Percentiles rank a stretch among this genome's conserved stretches.
Evolutionary conservation across 768 basidiomycete species (phyloP).

Genomic region (Phallus indusiatus): DNA sequence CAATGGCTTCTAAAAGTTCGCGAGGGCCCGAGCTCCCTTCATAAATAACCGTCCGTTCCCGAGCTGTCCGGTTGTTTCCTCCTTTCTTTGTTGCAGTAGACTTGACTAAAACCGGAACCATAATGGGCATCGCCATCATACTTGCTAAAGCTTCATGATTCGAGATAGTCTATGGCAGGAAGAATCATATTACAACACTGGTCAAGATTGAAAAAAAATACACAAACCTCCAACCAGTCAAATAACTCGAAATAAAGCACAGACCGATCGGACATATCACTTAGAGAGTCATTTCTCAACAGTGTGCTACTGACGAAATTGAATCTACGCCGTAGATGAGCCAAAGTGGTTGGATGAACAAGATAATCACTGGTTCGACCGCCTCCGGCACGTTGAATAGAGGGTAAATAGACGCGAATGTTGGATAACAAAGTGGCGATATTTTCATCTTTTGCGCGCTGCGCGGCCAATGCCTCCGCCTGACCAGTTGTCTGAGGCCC

Average conservation of each 20-base stretch:
- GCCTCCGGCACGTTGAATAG: slow-evolving; percentile 64
- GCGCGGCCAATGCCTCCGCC: slow-evolving; percentile 63
- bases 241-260: slow-evolving; percentile 83
- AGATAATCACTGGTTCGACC: slow-evolving; percentile 82
- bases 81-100: slow-evolving; percentile 42
- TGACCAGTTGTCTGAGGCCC: slow-evolving; percentile 66
- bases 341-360: slow-evolving; percentile 85
- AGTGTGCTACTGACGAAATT: slow-evolving; percentile 81
- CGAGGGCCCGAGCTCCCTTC: slow-evolving; percentile 88
- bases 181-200: not conserved
- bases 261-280: slow-evolving; percentile 87
- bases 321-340: slow-evolving; percentile 86
- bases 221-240: slow-evolving; percentile 81
- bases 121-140: slow-evolving; percentile 97
- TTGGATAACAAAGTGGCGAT: slow-evolving; percentile 57
- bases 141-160: slow-evolving; percentile 87
- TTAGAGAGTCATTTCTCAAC: slow-evolving; percentile 82
- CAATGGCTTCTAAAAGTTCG: slow-evolving; percentile 83
- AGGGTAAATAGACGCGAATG: slow-evolving; percentile 80
- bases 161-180: slow-evolving; percentile 63
- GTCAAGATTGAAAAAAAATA: not conserved
- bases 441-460: slow-evolving; percentile 63
- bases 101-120: slow-evolving; percentile 70
- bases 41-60: slow-evolving; percentile 79
- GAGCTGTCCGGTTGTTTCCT: slow-evolving; percentile 18